Conservation (phyloP, 192 early-diverging fungal genomes). For the Dimargaris xerosporica region DNA sequence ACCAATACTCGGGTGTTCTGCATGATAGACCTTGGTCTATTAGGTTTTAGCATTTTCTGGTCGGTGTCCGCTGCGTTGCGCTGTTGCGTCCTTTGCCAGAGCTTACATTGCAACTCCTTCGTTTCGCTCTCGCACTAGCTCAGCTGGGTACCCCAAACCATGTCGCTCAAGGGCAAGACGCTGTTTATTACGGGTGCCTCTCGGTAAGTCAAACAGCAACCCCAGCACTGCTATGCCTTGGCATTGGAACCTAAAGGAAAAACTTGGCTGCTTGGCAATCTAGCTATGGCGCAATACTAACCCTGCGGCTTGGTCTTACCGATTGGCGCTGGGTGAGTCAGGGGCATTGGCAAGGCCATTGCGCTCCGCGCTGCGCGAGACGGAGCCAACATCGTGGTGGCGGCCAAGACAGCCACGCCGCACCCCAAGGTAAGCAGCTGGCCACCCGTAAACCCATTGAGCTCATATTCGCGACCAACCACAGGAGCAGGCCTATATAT, state of each 20-base stretch:
- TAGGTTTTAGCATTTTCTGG: no score
- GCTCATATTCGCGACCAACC: no score
- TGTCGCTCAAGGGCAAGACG: constrained; percentile 34
- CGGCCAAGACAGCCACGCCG: constrained; percentile 57
- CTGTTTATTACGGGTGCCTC: constrained; percentile 44
- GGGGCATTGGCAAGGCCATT: constrained; percentile 71
- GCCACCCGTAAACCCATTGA: no score
- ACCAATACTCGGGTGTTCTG: no score
- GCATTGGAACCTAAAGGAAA: background rate
- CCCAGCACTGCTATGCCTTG: background rate
- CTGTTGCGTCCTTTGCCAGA: no score
- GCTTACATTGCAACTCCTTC: no score
- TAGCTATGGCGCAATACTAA: background rate
- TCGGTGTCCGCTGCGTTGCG: no score
- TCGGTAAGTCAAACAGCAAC: constrained; percentile 16
- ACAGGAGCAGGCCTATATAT: no score
- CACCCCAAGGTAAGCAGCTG: constrained; percentile 34
- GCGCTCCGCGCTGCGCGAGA: constrained; percentile 48
- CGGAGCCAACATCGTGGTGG: constrained; percentile 52
- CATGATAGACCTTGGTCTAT: no score
- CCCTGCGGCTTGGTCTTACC: background rate
- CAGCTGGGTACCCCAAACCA: background rate
- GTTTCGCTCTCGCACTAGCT: no score
- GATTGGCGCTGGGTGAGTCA: background rate
- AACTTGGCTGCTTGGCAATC: background rate